A percentile compares a stretch with the other conserved stretches of the same genome.
These are phyloP conservation scores for Acacia crassicarpa DNA, from an alignment of 306 rosid species.

Conservation along the genomic window DNA sequence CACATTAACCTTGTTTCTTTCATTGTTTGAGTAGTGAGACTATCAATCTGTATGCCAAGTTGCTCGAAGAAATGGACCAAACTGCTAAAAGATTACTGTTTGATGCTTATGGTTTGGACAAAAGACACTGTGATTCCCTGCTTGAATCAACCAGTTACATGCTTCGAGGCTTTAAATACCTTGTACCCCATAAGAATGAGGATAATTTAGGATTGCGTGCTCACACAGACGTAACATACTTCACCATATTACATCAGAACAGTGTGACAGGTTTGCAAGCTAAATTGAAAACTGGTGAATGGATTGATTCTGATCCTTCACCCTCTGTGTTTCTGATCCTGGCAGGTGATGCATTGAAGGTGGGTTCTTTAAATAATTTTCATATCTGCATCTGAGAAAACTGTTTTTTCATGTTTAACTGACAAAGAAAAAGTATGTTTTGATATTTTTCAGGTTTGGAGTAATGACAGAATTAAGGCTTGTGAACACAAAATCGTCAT, in stretches of 20 bases:
- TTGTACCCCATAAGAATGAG: slow-evolving; percentile 8
- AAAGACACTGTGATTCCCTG: slow-evolving; percentile 32
- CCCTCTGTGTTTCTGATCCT: slow-evolving; percentile 36
- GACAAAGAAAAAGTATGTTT: background rate
- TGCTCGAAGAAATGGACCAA: slow-evolving; percentile 34
- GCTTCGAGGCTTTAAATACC: slow-evolving; percentile 38
- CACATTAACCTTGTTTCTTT: background rate
- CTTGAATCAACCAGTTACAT: slow-evolving; percentile 34
- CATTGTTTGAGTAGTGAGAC: slow-evolving; percentile 23
- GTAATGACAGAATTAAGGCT: slow-evolving; percentile 29
- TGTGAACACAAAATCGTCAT: slow-evolving; percentile 33
- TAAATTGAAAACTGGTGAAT: slow-evolving; percentile 36
- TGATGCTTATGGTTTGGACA: slow-evolving; percentile 38
- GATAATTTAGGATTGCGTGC: slow-evolving; percentile 28
- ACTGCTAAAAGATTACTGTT: slow-evolving; percentile 29
- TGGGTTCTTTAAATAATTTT: background rate
- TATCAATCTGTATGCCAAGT: slow-evolving; percentile 28
- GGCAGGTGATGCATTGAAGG: slow-evolving; percentile 43
- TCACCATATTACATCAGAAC: slow-evolving; percentile 41
- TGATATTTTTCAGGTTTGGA: slow-evolving; percentile 31
- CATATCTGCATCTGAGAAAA: background rate
- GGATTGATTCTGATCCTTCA: slow-evolving; percentile 33
- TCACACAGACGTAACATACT: slow-evolving; percentile 34
- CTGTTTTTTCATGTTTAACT: background rate
- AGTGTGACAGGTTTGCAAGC: slow-evolving; percentile 35